Evolutionary conservation across 768 basidiomycete genomes (phyloP), one percentile per base, ranked within the genome.

Genomic region (Collybia sordida): DNA sequence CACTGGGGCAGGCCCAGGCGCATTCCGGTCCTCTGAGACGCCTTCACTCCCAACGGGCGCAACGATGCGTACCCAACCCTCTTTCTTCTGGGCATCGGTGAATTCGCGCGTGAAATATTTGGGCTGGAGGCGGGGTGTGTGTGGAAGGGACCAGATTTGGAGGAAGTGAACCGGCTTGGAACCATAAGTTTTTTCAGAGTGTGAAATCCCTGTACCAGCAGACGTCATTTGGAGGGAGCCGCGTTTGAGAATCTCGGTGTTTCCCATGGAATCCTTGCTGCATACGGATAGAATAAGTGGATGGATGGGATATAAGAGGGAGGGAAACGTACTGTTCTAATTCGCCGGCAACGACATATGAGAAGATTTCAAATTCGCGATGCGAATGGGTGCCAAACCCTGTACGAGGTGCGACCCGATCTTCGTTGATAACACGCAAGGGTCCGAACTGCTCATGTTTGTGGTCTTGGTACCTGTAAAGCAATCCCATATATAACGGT

Each of bases 151-250:
- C 79, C 78, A 81, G 53, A 80, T 80, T 53, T 81, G 78, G 17
- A 79, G 71, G 65, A 80, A 80, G 53, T 80, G 79, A 4, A 75
- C 78, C 43, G 67, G 68, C 34, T 64, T 64, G 28, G 60, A 41
- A 17, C 77, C 75, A 48, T 77, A 60, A 1, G 74, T 67, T 39
- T 78, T 77, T 62, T 81, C 78, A 24, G 85, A 86, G 66, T 98
- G 95, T 0, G 83, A 77, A 59, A 98, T 96, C 3, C 96, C 96
- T 0, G 88, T 94, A 8, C 95, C 95, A 0, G 95, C 85, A 1
- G 88, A 92, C 2, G 94, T 94, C 71, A 97, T 82, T 66, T 98
- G 95, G 25, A 98, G 58, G 58, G 93, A 88, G 1, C 96, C 96
- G 14, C 93, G 83, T 64, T 85, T 85, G 63, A 98, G 81, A 50